Evolutionary conservation across 2,329 filamentous ascomycete species (phyloP).

Genomic region (Exserohilum turcica): DNA sequence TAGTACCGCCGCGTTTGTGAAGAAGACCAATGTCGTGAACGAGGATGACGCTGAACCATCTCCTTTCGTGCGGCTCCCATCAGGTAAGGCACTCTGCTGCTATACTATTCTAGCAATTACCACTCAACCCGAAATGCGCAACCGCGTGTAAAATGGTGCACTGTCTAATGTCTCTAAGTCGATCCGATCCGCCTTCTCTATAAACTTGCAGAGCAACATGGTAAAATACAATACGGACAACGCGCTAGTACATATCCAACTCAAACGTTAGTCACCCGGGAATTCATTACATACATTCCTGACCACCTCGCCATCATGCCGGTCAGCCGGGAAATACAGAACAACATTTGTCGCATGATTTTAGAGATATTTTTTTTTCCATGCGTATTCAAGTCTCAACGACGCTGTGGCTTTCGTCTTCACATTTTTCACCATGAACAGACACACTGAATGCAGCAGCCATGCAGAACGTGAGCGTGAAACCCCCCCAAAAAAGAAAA

Average conservation of each 20-base stretch:
- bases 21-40: no score
- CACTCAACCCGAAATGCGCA: slow-evolving; percentile 3
- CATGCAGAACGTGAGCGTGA: not conserved
- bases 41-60: not conserved
- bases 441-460: not conserved
- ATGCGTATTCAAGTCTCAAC: not conserved
- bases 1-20: no score
- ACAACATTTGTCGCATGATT: slow-evolving; percentile 26
- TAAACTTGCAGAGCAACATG: no score
- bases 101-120: not conserved
- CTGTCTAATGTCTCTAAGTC: not conserved
- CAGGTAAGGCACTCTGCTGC: slow-evolving; percentile 1
- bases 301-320: slow-evolving; percentile 20
- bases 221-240: no score
- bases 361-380: not conserved
- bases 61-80: slow-evolving; percentile 2
- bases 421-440: not conserved
- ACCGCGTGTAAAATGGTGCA: slow-evolving; percentile 4
- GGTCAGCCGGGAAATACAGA: slow-evolving; percentile 28
- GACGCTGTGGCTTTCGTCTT: not conserved
- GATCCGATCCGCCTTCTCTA: no score
- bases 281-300: no score
- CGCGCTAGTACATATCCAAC: no score
- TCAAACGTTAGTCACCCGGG: no score
- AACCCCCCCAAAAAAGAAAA: no score